phyloP scores from a whole-genome alignment of 495 filamentous ascomycete genomes.

The Trichoderma reesei region DNA sequence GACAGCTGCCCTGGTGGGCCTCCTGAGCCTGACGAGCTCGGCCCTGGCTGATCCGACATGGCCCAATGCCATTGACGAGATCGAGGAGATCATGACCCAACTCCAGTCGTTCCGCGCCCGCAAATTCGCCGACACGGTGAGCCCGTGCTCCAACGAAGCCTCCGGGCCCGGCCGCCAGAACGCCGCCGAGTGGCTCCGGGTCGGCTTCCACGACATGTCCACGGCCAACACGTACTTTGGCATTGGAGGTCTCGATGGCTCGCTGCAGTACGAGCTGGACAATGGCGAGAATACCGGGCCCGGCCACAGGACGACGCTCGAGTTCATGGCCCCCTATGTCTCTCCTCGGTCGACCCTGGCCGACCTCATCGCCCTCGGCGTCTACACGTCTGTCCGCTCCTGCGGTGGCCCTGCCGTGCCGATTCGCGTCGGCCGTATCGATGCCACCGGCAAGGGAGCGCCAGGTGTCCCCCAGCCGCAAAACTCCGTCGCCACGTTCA shows the following conservation, averaged over 20 bases:
- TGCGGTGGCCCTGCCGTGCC: conserved; percentile 51
- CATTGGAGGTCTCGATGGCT: conserved; percentile 50
- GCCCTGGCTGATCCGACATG: conserved; percentile 44
- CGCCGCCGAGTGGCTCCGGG: conserved; percentile 52
- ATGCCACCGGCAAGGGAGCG: conserved; percentile 41
- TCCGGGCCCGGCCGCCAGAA: conserved; percentile 45
- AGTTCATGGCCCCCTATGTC: conserved; percentile 43
- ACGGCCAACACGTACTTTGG: conserved; percentile 39
- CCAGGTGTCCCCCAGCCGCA: conserved; percentile 50
- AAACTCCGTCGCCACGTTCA: conserved; percentile 41
- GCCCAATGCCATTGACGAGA: conserved; percentile 49
- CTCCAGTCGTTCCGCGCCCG: conserved; percentile 42
- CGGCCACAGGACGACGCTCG: conserved; percentile 47
- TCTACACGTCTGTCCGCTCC: conserved; percentile 45
- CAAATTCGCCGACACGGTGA: conserved; percentile 45
- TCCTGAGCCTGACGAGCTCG: conserved; percentile 24
- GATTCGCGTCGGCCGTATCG: conserved; percentile 43
- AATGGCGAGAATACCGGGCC: conserved; percentile 49
- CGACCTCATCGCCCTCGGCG: conserved; percentile 51
- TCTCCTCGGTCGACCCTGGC: conserved; percentile 40
- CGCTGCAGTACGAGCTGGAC: conserved; percentile 47
- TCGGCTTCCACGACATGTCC: conserved; percentile 56
- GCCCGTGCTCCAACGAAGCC: conserved; percentile 47
- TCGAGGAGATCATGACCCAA: conserved; percentile 54
- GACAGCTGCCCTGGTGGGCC: conserved; percentile 17